phyloP scores from a whole-genome alignment of 345 rosid species.

The Excoecaria cochinchinensis region DNA sequence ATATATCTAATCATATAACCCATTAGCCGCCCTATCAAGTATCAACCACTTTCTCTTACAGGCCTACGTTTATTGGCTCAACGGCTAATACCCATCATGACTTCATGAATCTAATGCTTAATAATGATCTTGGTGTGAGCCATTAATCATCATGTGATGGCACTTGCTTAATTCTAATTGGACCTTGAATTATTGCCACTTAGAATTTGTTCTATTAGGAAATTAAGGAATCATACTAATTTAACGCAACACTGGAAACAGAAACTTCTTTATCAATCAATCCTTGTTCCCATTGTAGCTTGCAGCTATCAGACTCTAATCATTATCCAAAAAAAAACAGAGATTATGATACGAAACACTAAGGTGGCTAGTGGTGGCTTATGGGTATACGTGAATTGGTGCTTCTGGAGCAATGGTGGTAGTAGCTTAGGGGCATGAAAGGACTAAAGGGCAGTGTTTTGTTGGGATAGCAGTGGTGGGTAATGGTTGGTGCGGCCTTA shows the following conservation, averaged over 20 bases:
- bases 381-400: conserved; percentile 19
- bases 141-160: conserved; percentile 4
- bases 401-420: neutral
- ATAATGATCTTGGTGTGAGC: conserved; percentile 11
- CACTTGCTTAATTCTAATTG: conserved; percentile 9
- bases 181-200: neutral
- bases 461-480: conserved; percentile 26
- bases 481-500: conserved; percentile 31
- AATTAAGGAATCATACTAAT: neutral
- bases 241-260: neutral
- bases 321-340: neutral
- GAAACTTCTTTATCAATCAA: neutral
- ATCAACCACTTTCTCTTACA: neutral
- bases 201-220: neutral
- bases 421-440: conserved; percentile 15
- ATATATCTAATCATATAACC: conserved; percentile 5
- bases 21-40: conserved; percentile 16
- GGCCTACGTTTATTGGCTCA: conserved; percentile 35
- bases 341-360: conserved; percentile 27
- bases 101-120: conserved; percentile 6
- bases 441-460: conserved; percentile 15
- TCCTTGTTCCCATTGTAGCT: neutral
- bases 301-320: conserved; percentile 6
- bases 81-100: conserved; percentile 25
- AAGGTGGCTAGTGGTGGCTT: conserved; percentile 37